These are phyloP conservation scores for Neurospora sp. DNA, from an alignment of 2,329 filamentous ascomycete genomes.

Conservation along the genomic window DNA sequence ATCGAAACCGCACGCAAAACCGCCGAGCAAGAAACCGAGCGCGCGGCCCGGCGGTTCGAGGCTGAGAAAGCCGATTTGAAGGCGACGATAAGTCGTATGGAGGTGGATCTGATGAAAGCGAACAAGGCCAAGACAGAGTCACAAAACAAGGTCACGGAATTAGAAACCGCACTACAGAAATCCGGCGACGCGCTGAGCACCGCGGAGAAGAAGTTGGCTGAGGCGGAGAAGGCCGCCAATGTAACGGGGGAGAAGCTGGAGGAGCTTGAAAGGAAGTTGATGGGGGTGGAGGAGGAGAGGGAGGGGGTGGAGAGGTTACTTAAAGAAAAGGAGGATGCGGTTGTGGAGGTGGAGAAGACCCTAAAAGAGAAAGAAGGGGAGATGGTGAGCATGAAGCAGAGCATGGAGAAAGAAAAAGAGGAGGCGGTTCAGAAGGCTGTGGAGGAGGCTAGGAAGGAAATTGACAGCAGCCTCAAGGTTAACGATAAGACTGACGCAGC, in stretches of 20 bases:
- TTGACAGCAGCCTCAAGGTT: not conserved
- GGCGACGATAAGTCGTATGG: slow-evolving; percentile 48
- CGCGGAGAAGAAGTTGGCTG: slow-evolving; percentile 23
- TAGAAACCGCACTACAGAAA: slow-evolving; percentile 21
- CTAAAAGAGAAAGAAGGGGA: slow-evolving; percentile 15
- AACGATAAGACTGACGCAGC: not conserved
- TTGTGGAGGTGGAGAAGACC: slow-evolving; percentile 15
- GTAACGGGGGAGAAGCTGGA: slow-evolving; percentile 26
- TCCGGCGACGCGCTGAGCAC: slow-evolving; percentile 9
- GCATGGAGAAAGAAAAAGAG: not conserved
- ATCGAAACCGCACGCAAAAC: slow-evolving; percentile 35
- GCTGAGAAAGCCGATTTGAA: slow-evolving; percentile 55
- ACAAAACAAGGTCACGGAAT: slow-evolving; percentile 17
- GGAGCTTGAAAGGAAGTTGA: slow-evolving; percentile 22
- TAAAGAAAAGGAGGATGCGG: slow-evolving; percentile 9
- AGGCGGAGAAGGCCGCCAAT: slow-evolving; percentile 22
- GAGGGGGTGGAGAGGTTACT: slow-evolving; percentile 5
- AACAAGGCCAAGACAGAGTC: slow-evolving; percentile 42
- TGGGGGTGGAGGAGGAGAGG: slow-evolving; percentile 20
- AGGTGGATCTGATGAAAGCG: slow-evolving; percentile 52
- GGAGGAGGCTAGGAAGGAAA: not conserved
- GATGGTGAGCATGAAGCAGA: not conserved
- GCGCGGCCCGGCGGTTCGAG: slow-evolving; percentile 39
- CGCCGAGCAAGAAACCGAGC: slow-evolving; percentile 38
- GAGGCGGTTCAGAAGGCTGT: not conserved